These are phyloP conservation scores for Jasminum sambac DNA, from an alignment of 257 asterid species.

Conservation along the genomic window DNA sequence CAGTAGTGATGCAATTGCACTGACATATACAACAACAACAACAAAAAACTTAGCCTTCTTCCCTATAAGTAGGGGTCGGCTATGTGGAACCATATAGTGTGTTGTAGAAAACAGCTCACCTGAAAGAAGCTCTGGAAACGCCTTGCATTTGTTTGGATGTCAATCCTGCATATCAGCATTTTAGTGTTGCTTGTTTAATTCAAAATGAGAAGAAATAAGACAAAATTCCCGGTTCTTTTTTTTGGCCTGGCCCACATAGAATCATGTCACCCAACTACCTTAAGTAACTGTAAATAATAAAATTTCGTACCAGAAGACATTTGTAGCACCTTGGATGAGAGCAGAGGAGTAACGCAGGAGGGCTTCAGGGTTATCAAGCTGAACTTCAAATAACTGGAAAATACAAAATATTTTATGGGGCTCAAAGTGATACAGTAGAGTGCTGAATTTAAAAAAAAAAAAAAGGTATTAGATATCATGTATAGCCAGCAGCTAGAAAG, in stretches of 20 bases:
- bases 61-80: too few species aligned
- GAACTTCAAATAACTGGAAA: constrained; percentile 80
- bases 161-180: constrained; percentile 64
- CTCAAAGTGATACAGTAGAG: background rate
- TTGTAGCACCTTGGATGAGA: constrained; percentile 93
- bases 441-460: background rate
- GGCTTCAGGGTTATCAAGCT: constrained; percentile 73
- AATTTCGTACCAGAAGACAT: constrained; percentile 87
- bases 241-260: background rate
- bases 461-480: background rate
- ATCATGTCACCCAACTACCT: constrained; percentile 10
- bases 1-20: constrained; percentile 9
- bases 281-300: constrained; percentile 14
- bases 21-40: too few species aligned
- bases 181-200: background rate
- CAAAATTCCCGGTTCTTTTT: constrained; percentile 2
- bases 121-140: constrained; percentile 80
- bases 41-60: too few species aligned
- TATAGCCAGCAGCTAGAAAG: background rate
- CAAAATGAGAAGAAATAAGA: background rate
- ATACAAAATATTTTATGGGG: constrained; percentile 16
- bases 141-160: constrained; percentile 84
- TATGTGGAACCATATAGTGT: too few species aligned
- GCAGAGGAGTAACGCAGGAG: constrained; percentile 89
- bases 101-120: constrained; percentile 41